These are phyloP conservation scores for Datura wrightii DNA, from an alignment of 257 asterid genomes.

Conservation along the genomic window DNA sequence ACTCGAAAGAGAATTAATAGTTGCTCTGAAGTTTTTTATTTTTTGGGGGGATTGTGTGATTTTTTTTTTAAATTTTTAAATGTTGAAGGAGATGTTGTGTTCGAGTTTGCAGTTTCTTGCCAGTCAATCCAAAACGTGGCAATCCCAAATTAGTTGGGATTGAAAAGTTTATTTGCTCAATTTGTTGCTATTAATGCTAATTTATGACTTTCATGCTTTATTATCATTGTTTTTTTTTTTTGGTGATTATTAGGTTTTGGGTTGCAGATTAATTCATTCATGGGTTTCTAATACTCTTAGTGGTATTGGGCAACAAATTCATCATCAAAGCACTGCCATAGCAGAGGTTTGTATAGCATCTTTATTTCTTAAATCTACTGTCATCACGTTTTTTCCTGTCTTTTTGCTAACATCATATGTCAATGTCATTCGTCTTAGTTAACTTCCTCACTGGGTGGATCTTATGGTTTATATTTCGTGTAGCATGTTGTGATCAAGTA, in stretches of 20 bases:
- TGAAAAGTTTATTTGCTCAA: neutral
- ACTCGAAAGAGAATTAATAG: neutral
- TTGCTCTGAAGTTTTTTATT: neutral
- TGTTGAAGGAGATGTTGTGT: neutral
- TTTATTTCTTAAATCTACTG: neutral
- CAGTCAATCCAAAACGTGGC: neutral
- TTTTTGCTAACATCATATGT: neutral
- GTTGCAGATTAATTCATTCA: conserved; percentile 80
- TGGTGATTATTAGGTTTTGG: conserved; percentile 80
- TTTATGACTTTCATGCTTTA: conserved; percentile 38
- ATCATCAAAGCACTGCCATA: conserved; percentile 53
- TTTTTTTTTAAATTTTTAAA: neutral
- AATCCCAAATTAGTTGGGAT: neutral
- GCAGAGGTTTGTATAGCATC: conserved; percentile 59
- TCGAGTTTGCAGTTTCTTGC: neutral
- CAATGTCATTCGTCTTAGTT: neutral
- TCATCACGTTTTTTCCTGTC: neutral
- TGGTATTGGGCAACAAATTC: conserved; percentile 59
- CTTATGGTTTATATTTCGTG: conserved; percentile 11
- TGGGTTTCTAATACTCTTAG: conserved; percentile 78
- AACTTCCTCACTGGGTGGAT: conserved; percentile 6
- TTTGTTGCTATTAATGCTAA: neutral
- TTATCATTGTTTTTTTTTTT: conserved; percentile 40
- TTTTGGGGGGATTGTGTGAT: neutral
- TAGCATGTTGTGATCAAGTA: neutral